Base-by-base conservation (phyloP, 345 rosid species). In the Corymbia maculata region DNA sequence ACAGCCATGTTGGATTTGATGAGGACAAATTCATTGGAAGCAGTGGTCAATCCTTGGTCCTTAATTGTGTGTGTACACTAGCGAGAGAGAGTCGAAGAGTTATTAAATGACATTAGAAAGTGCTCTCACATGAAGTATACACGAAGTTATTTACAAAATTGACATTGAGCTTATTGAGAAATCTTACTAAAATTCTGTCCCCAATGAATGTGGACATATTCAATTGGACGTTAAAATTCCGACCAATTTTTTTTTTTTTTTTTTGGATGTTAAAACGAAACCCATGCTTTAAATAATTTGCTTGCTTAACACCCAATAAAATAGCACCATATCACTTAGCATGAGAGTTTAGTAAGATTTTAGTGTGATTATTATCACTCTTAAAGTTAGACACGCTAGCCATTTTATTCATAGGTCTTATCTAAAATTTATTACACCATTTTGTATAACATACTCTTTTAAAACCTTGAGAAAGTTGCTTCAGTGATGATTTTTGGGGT, bases 21-120 rank as follows among this genome's bases (percentile, higher is more conserved):
- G 94, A 95, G 88, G 99, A 96, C 98, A 97, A 93, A 88, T 88
- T 94, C 96, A 90, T 88, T 87, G 91, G 94, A 94, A 95, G 92
- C 90, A 92, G 94, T 90, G 90, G 55, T 45, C 28, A 51, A 86
- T 57, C 75, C 50, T 57, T 16, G 51, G 87, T 22, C 30, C 16
- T 44, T 24, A 28, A 86, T 14, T 42, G 82, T 36, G 49, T 42
- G 26, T 36, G 26, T 36, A 75, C 47, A 49, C 26, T 19, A 36
- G 82, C 47, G 24, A 42, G 82, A 75, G 80, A 70, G 7, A 44
- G 82, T 75, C 24, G 82, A 42, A 36, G 82, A 75, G 82, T 75
- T 19, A 42, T 19, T 75, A 26, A 42, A 75, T 75, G 28, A 22
- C 42, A 24, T 42, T 75, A n/a, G 26, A 42, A 42, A 75, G 49